Evolutionary conservation across 2,329 filamentous ascomycete genomes (phyloP).

Genomic region (Cercospora nicotianae): DNA sequence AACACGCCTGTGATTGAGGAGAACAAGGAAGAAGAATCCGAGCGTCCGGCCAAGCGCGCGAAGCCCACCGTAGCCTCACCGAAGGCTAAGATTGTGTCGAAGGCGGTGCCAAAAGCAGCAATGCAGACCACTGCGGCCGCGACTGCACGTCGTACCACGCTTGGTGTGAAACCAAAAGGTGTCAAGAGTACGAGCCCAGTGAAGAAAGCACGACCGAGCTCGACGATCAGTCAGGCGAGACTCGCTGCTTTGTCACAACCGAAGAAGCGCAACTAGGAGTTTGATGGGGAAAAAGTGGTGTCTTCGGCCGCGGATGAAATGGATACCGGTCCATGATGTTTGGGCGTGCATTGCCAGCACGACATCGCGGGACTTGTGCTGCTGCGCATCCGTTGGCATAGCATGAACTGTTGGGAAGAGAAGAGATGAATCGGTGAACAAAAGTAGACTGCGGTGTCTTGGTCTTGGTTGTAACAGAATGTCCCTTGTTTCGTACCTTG

Average conservation of each 20-base stretch:
- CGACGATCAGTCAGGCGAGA: conserved; percentile 35
- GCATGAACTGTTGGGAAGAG: not conserved
- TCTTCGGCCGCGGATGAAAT: not conserved
- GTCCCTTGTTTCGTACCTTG: not conserved
- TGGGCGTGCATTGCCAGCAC: not conserved
- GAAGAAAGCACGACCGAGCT: conserved; percentile 26
- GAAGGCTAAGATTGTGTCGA: conserved; percentile 4
- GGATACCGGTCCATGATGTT: not conserved
- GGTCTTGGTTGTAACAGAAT: not conserved
- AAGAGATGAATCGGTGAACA: not conserved
- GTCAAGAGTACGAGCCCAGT: conserved; percentile 26
- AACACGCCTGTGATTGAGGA: conserved; percentile 36
- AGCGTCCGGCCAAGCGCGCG: conserved; percentile 34
- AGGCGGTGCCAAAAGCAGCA: conserved; percentile 8
- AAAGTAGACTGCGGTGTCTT: conserved; percentile 1
- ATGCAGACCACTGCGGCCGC: conserved; percentile 21
- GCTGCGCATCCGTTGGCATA: not conserved
- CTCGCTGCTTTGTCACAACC: conserved; percentile 37
- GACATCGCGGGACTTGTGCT: not conserved
- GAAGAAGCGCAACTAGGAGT: conserved; percentile 28
- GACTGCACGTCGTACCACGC: conserved; percentile 30
- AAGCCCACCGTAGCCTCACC: conserved; percentile 21
- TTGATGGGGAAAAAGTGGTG: not conserved
- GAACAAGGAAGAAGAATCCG: conserved; percentile 32
- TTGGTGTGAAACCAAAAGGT: conserved; percentile 39